Conservation (phyloP, 768 basidiomycete species). For the Auricularia sp. region DNA sequence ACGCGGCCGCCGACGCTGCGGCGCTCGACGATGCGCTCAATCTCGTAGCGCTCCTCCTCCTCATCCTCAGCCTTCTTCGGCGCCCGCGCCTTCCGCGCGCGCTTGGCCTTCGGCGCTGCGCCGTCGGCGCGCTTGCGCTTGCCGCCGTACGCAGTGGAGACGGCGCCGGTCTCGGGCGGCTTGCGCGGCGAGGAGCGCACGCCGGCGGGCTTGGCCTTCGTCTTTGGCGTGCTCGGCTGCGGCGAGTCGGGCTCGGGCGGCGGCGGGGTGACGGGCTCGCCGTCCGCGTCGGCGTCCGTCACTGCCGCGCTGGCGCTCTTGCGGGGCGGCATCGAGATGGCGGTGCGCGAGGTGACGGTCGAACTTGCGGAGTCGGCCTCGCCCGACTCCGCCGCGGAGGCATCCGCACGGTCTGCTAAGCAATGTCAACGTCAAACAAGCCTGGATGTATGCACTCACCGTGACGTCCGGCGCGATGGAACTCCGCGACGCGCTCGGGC, state of each 20-base stretch:
- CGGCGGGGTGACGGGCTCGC: background rate
- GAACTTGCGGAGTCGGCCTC: background rate
- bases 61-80: background rate
- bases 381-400: too few species aligned
- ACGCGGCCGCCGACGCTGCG: conserved; percentile 25
- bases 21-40: conserved; percentile 30
- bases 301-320: background rate
- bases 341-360: background rate
- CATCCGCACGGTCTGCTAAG: too few species aligned
- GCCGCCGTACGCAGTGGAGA: background rate
- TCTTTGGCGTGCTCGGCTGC: background rate
- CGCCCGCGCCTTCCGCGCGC: background rate
- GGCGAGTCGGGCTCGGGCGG: background rate
- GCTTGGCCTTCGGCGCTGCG: background rate
- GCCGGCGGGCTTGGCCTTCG: background rate
- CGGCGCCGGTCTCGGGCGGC: background rate
- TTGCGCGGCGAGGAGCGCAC: background rate
- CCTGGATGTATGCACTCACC: background rate
- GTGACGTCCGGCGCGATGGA: background rate
- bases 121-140: background rate
- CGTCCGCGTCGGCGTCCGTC: background rate
- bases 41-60: conserved; percentile 21
- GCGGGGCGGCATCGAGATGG: background rate
- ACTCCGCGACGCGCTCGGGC: conserved; percentile 34
- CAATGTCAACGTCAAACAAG: too few species aligned